phyloP scores from a whole-genome alignment of 345 rosid species.

The Ceriops tagal region DNA sequence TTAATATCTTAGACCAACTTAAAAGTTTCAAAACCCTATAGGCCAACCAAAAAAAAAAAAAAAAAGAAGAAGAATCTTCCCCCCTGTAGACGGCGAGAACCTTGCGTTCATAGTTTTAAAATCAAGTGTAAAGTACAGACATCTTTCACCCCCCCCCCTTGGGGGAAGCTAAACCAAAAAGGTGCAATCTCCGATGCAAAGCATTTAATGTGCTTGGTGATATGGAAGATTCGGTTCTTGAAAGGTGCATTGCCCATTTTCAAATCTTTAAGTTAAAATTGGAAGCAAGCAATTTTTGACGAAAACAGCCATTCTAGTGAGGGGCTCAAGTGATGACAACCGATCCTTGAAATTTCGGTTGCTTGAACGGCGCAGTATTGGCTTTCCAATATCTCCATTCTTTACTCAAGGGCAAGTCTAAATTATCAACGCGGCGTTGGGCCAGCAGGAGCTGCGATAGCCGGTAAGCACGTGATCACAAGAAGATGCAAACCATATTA shows the following conservation, averaged over 20 bases:
- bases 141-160: conserved; percentile 53
- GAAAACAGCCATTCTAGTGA: conserved; percentile 13
- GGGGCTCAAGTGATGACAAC: conserved; percentile 22
- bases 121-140: conserved; percentile 43
- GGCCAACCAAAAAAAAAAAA: conserved; percentile 18
- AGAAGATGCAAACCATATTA: neutral
- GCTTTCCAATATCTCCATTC: conserved; percentile 31
- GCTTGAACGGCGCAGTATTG: conserved; percentile 29
- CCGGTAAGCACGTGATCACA: conserved; percentile 9
- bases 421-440: conserved; percentile 6
- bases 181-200: conserved; percentile 52
- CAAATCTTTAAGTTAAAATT: conserved; percentile 35
- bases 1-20: neutral
- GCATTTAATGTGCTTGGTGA: conserved; percentile 57
- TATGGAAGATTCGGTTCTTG: conserved; percentile 72
- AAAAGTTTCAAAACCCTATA: conserved; percentile 28
- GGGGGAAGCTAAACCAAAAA: conserved; percentile 30
- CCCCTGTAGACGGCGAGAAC: conserved; percentile 19
- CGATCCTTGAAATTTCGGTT: conserved; percentile 25
- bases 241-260: conserved; percentile 32
- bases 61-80: conserved; percentile 9
- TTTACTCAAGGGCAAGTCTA: conserved; percentile 21
- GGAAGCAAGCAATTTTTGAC: conserved; percentile 43
- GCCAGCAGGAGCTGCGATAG: neutral
- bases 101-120: conserved; percentile 23